These are phyloP conservation scores for Picea glauca DNA, from an alignment of 75 land plant species.

Conservation along the genomic window DNA sequence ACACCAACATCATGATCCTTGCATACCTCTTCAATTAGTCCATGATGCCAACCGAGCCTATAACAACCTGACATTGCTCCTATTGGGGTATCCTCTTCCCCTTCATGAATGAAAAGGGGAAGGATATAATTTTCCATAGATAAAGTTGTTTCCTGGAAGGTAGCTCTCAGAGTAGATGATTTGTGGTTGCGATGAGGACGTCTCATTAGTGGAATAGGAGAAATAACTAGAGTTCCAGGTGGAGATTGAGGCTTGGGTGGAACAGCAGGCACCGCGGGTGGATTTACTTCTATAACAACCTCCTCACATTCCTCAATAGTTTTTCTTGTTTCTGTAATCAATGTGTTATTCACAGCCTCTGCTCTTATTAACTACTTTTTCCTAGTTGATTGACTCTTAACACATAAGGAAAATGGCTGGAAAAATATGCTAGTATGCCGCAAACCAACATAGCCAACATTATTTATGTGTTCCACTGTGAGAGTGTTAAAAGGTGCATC, in stretches of 20 bases:
- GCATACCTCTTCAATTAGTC: slow-evolving; percentile 91
- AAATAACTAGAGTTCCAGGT: slow-evolving; percentile 66
- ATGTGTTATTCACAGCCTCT: too few species aligned
- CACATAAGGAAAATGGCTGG: neutral
- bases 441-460: neutral
- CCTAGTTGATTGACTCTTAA: neutral
- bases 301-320: slow-evolving; percentile 79
- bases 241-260: slow-evolving; percentile 61
- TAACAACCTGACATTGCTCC: slow-evolving; percentile 99
- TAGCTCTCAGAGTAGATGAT: too few species aligned
- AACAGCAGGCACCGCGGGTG: slow-evolving; percentile 65
- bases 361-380: slow-evolving; percentile 17
- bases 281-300: slow-evolving; percentile 72
- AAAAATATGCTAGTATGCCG: neutral
- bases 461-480: neutral
- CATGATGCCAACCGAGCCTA: slow-evolving; percentile 98
- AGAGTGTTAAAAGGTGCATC: slow-evolving; percentile 5
- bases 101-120: slow-evolving; percentile 26
- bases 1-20: slow-evolving; percentile 99
- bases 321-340: slow-evolving; percentile 7
- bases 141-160: slow-evolving; percentile 6
- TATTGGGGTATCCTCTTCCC: slow-evolving; percentile 19
- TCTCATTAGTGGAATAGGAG: slow-evolving; percentile 19
- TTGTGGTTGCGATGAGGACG: too few species aligned
- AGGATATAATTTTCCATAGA: slow-evolving; percentile 87